Conservation (phyloP, 495 filamentous ascomycete genomes). For the Daldinia grandis region DNA sequence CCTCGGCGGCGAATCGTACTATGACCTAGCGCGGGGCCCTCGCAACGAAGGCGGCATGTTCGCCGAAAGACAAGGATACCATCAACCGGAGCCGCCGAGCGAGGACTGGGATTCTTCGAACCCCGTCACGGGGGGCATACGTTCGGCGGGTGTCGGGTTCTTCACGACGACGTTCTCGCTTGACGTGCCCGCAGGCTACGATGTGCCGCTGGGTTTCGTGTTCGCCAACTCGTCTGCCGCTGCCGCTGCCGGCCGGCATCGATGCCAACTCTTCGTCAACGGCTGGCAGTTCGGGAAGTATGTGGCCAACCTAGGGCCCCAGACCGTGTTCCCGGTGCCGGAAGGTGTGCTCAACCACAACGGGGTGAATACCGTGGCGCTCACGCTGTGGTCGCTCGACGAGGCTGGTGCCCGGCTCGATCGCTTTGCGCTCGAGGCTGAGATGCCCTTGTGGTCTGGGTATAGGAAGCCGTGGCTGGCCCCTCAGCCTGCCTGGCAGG, state of each 20-base stretch:
- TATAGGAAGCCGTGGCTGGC: constrained; percentile 56
- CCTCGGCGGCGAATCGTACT: constrained; percentile 74
- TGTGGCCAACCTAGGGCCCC: constrained; percentile 72
- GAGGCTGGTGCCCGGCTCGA: constrained; percentile 63
- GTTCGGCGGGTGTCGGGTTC: constrained; percentile 66
- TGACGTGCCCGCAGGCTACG: constrained; percentile 60
- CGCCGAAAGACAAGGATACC: constrained; percentile 73
- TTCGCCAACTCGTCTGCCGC: constrained; percentile 56
- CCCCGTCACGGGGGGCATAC: constrained; percentile 52
- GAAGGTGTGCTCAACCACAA: constrained; percentile 72
- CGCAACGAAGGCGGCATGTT: constrained; percentile 79
- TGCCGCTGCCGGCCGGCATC: constrained; percentile 48
- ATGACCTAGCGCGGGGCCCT: constrained; percentile 70
- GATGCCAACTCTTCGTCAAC: constrained; percentile 73
- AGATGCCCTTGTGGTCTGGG: constrained; percentile 62
- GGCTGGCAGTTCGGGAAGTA: constrained; percentile 80
- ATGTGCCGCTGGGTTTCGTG: constrained; percentile 68
- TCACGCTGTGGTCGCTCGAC: constrained; percentile 71
- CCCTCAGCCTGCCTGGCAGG: constrained; percentile 56
- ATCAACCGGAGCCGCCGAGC: constrained; percentile 65
- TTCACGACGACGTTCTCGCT: constrained; percentile 68
- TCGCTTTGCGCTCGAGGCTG: constrained; percentile 61
- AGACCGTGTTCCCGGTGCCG: constrained; percentile 71
- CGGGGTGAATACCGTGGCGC: constrained; percentile 66
- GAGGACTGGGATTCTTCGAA: constrained; percentile 51